Base-by-base conservation (phyloP, 371 early-diverging fungal species). In the Mucor indicus region DNA sequence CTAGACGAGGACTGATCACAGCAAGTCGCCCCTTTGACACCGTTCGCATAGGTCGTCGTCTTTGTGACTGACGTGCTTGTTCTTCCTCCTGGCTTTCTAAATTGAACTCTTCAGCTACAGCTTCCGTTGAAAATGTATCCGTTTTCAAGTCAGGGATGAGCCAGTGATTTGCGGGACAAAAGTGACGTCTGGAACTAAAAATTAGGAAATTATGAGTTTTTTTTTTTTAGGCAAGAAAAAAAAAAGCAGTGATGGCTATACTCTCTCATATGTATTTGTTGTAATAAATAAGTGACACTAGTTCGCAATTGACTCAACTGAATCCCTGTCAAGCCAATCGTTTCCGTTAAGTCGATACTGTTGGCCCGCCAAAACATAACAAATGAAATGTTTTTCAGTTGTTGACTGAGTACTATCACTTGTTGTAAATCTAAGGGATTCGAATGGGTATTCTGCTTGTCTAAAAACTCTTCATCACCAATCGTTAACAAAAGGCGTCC, bases 251-350 rank as follows among this genome's bases (percentile, higher is more conserved):
- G 6, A 13, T 3, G 9, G 15, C 69, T 80, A 59, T 75, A 88
- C 87, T 92, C 90, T 72, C 92, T 72, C 27, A 83, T 80, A 65
- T 91, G 89, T 29, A 93, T 72, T 48, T 90, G 92, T 40, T 83
- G 84, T 10, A 90, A 61, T n/a, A 91, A 56, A 33, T 75, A 76
- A 0, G 88, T 86, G 4, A 85, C 72, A 9, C 72, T 70, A 19
- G 80, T 73, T 11, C 85, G 69, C 36, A 91, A 50, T 36, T 85
- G 80, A 21, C 51, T 62, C 4, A 86, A 44, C 11, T 58, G 65
- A 11, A 83, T 77, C 12, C 71, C 72, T 0, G 84, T 75, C 3
- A 63, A 68, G 4, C 73, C 75, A 12, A 83, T 40, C 1, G 24
- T 33, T 12, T 50, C 42, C 8, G 72, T 67, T 57, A 72, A 63